Conservation (phyloP, 257 asterid genomes). For the Ocimum tenuiflorum region DNA sequence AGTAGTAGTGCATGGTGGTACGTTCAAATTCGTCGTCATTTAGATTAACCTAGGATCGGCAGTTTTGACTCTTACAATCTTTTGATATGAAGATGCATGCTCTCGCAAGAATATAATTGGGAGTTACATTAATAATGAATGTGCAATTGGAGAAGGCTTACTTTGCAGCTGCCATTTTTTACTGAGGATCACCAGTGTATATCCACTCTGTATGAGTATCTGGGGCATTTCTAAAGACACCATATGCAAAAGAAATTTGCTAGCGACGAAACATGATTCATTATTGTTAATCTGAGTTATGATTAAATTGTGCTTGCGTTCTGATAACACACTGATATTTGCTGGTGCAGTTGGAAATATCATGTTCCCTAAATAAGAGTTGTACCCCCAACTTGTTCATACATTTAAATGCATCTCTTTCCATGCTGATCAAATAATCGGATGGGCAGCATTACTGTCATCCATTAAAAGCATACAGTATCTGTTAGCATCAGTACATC, state of each 20-base stretch:
- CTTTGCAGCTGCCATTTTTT: background rate
- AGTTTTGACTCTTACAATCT: background rate
- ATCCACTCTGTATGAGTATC: background rate
- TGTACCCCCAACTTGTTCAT: background rate
- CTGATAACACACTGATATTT: no score
- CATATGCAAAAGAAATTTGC: no score
- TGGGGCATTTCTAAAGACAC: background rate
- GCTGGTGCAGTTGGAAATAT: background rate
- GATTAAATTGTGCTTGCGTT: no score
- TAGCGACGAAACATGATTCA: no score
- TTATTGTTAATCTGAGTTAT: no score
- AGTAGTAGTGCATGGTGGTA: conserved; percentile 34
- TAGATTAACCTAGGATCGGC: background rate
- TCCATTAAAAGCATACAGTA: background rate
- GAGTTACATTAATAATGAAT: background rate
- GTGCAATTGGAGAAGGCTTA: background rate
- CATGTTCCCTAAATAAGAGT: background rate
- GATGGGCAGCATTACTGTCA: no score
- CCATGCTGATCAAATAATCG: background rate
- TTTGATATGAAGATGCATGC: background rate
- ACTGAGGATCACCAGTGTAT: no score
- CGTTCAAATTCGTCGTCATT: conserved; percentile 4
- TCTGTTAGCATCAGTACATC: background rate
- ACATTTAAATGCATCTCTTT: background rate
- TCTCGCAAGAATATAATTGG: background rate